Base-by-base conservation (phyloP, 2,329 filamentous ascomycete species). In the Diaporthe citrichinensis region DNA sequence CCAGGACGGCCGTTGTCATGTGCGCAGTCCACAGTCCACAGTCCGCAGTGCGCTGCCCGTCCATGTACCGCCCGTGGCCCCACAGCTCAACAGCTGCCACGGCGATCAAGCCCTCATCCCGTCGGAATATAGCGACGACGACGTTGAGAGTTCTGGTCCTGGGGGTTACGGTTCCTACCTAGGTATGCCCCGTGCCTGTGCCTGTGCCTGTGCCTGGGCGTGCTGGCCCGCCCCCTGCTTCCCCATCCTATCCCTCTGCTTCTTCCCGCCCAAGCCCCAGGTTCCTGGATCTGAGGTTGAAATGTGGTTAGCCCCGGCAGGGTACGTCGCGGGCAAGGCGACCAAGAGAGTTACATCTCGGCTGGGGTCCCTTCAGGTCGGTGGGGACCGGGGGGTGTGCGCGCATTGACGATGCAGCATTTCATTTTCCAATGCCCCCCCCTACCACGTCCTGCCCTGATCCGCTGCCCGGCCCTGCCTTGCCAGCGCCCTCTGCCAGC, bases 301-400 rank as follows among this genome's bases (percentile, higher is more conserved):
- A 59, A 61, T 72, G 44, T 65, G 72, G 73, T 68, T 74, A 72
- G 75, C 68, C 75, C 62, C 75, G 67, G 58, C 75, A 72, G 74
- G 74, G 74, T 23, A 59, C 55, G 68, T 61, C 72, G 75, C 75
- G 75, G 75, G 68, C 74, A 74, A 75, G 73, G 75, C 75, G 73
- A 75, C 61, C 65, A 69, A 58, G 73, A 71, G 69, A 65, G 73
- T 76, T 71, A 65, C 75, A 75, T 61, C 73, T 58, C 39, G 49
- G 44, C 53, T 65, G 75, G 75, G 67, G 53, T 67, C 49, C 51
- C 72, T 62, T 73, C 59, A 62, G 39, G 75, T 39, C 58, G 55
- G 44, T 55, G 55, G 68, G 44, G 41, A 53, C 71, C 23, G 57
- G 71, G 46, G 71, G 71, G 71, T 73, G 71, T 73, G 71, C 57